Conservation (phyloP, 169 alveolate species). For the Plasmodium blacklocki region DNA sequence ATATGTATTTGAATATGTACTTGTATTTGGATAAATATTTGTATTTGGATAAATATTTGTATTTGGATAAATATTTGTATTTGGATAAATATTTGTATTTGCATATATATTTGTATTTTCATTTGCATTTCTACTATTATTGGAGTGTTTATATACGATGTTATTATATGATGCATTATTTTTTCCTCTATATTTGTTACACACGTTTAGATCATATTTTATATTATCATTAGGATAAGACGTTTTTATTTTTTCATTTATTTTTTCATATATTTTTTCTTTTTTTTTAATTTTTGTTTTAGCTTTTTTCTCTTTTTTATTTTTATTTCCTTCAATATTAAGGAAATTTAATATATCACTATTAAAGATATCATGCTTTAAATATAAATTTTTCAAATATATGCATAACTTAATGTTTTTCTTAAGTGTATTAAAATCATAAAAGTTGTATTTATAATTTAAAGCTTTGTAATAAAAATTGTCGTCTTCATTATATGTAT, state of each 20-base stretch:
- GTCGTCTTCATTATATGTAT: constrained; percentile 32
- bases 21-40: no score
- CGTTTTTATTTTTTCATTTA: no score
- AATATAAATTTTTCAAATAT: constrained; percentile 49
- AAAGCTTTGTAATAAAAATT: constrained; percentile 22
- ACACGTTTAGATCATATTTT: no score
- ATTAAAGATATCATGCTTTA: constrained; percentile 45
- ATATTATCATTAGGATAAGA: no score
- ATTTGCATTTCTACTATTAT: no score
- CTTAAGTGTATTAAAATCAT: constrained; percentile 40
- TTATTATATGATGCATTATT: neutral
- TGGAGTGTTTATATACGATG: neutral
- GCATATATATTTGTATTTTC: no score
- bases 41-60: no score
- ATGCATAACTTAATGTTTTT: constrained; percentile 58
- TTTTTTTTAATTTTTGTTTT: neutral
- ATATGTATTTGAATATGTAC: no score
- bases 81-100: no score
- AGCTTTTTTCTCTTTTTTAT: neutral
- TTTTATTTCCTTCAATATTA: constrained; percentile 21
- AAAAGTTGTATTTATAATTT: constrained; percentile 62
- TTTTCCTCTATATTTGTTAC: no score
- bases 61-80: no score
- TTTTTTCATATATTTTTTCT: neutral
- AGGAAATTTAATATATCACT: constrained; percentile 47